Evolutionary conservation across 2,329 filamentous ascomycete genomes (phyloP).

Genomic region (Myrmaecium sp.): DNA sequence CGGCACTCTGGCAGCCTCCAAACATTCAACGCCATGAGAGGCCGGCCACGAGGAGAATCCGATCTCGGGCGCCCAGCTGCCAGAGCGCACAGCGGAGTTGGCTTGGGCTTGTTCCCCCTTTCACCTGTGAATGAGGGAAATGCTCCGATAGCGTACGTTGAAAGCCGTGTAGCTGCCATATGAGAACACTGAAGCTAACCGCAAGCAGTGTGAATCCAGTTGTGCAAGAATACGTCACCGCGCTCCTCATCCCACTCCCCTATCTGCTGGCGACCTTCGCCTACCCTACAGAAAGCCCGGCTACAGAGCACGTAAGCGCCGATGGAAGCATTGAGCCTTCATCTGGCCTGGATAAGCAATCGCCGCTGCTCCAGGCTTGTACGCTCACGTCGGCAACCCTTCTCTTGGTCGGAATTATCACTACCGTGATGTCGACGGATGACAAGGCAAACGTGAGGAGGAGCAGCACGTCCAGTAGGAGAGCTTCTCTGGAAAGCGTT

Average conservation of each 20-base stretch:
- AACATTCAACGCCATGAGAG: constrained; percentile 9
- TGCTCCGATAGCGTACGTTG: no score
- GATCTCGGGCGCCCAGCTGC: constrained; percentile 23
- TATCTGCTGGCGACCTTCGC: constrained; percentile 30
- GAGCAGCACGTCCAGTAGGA: constrained; percentile 11
- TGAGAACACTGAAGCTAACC: no score
- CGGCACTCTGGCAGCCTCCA: constrained; percentile 10
- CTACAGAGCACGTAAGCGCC: constrained; percentile 7
- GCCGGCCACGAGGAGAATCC: constrained; percentile 24
- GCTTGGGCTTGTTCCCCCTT: constrained; percentile 5
- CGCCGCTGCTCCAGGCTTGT: constrained; percentile 26
- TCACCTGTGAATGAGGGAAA: no score
- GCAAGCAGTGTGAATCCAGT: no score
- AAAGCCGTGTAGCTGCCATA: no score
- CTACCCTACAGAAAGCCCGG: constrained; percentile 12
- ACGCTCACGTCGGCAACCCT: constrained; percentile 29
- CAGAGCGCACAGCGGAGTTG: constrained; percentile 1
- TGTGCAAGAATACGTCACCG: constrained; percentile 32
- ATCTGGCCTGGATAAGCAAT: constrained; percentile 2
- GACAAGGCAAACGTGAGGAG: no score
- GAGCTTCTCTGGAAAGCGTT: no score
- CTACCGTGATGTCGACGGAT: no score
- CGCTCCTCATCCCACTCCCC: constrained; percentile 32
- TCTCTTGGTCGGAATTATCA: constrained; percentile 25
- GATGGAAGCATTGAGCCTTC: no score